phyloP scores from a whole-genome alignment of 202 grass and related monocot genomes.

The Cymbopogon flexuosus region DNA sequence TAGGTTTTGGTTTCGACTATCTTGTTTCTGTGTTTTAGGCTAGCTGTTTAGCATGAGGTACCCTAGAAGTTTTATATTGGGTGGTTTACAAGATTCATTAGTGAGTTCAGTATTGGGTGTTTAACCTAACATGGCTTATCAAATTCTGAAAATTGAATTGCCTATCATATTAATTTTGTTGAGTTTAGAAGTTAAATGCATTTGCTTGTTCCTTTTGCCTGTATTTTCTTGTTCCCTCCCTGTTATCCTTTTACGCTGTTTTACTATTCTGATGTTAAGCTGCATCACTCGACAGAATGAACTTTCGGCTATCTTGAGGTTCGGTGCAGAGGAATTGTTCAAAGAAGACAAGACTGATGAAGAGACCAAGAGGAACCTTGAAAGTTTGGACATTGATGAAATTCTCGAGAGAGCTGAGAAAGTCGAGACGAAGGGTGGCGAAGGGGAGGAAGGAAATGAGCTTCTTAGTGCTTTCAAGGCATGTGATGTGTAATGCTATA shows the following conservation, averaged over 20 bases:
- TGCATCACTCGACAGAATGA: conserved; percentile 73
- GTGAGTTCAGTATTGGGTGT: no score
- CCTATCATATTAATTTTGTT: neutral
- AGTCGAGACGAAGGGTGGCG: conserved; percentile 77
- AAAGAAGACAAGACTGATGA: conserved; percentile 98
- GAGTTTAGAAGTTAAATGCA: neutral
- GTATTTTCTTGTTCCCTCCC: neutral
- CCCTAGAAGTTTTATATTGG: neutral
- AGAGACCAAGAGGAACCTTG: conserved; percentile 81
- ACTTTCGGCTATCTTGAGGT: conserved; percentile 96
- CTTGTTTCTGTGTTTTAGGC: neutral
- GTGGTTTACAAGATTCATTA: neutral
- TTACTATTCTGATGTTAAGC: conserved; percentile 13
- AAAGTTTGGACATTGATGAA: conserved; percentile 99
- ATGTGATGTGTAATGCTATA: conserved; percentile 41
- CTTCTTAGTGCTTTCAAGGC: conserved; percentile 97
- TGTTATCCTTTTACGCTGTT: neutral
- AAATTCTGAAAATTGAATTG: neutral
- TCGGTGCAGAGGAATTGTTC: conserved; percentile 96
- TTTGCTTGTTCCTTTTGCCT: neutral
- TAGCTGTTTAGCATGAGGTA: neutral
- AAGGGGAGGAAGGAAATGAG: conserved; percentile 85
- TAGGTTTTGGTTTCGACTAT: conserved; percentile 8
- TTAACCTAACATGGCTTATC: no score
- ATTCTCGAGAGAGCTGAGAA: conserved; percentile 99